Evolutionary conservation across 495 filamentous ascomycete species (phyloP).

Genomic region (Penicillium canariense): DNA sequence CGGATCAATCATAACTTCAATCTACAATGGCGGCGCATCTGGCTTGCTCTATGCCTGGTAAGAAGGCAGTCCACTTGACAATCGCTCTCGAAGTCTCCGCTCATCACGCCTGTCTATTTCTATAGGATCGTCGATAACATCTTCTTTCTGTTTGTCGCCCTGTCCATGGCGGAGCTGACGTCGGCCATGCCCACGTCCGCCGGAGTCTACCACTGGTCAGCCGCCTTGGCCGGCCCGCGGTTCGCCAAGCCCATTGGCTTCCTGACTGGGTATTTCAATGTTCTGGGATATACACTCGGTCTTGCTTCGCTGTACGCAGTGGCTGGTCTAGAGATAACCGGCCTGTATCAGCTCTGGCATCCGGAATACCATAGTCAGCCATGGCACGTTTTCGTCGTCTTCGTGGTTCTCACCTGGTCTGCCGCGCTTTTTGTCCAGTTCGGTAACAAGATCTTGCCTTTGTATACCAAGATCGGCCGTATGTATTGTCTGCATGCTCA

Average conservation of each 20-base stretch:
- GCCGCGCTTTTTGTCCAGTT: conserved; percentile 9
- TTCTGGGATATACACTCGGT: conserved; percentile 8
- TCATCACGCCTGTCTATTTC: not conserved
- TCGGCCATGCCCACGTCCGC: conserved; percentile 12
- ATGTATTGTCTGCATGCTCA: not conserved
- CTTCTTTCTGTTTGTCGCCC: conserved; percentile 9
- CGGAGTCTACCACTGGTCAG: conserved; percentile 12
- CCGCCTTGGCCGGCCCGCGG: conserved; percentile 5
- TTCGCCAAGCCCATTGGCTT: conserved; percentile 8
- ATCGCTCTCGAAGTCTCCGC: not conserved
- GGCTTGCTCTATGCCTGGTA: conserved; percentile 10
- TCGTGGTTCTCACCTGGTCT: conserved; percentile 11
- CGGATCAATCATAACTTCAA: conserved; percentile 9
- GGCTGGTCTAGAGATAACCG: conserved; percentile 9
- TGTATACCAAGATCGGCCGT: conserved; percentile 10
- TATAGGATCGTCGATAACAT: conserved; percentile 12
- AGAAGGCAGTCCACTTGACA: not conserved
- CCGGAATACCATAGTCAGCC: conserved; percentile 1
- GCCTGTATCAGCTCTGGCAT: conserved; percentile 10
- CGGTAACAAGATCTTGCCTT: conserved; percentile 8
- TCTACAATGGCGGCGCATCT: conserved; percentile 11
- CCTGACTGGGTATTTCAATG: conserved; percentile 10
- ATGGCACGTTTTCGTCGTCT: conserved; percentile 10
- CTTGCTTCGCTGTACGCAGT: conserved; percentile 9
- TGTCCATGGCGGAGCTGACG: conserved; percentile 11